Evolutionary conservation across 345 rosid genomes (phyloP).

Genomic region (Corchorus capsularis): DNA sequence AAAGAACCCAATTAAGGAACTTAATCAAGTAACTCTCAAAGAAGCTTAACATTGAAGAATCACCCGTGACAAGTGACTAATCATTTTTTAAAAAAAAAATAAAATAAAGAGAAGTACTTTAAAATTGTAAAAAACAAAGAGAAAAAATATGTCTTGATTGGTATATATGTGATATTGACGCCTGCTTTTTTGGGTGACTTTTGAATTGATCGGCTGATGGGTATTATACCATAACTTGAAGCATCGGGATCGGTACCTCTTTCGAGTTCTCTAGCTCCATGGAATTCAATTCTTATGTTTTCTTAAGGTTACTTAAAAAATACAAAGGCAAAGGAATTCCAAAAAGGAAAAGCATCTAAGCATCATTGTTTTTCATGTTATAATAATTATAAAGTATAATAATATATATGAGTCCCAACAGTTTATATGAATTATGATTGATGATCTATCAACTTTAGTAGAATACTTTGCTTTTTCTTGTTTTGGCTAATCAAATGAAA

Average conservation of each 20-base stretch:
- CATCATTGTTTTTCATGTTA: conserved; percentile 36
- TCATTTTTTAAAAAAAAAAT: conserved; percentile 30
- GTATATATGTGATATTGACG: conserved; percentile 22
- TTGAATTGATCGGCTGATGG: conserved; percentile 38
- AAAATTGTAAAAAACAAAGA: conserved; percentile 13
- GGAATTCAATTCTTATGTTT: conserved; percentile 27
- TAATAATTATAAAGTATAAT: conserved; percentile 17
- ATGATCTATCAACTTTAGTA: background rate
- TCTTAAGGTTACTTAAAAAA: conserved; percentile 6
- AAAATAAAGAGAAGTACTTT: background rate
- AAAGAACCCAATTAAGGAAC: conserved; percentile 17
- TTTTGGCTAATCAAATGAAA: conserved; percentile 45
- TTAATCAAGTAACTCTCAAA: conserved; percentile 24
- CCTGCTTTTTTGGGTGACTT: conserved; percentile 26
- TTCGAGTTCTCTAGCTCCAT: conserved; percentile 8
- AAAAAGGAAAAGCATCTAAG: conserved; percentile 43
- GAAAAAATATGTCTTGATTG: conserved; percentile 17
- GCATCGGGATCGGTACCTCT: conserved; percentile 27
- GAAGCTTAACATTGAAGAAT: conserved; percentile 47
- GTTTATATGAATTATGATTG: background rate
- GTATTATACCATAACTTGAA: conserved; percentile 32
- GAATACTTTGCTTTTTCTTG: conserved; percentile 31
- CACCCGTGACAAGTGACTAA: conserved; percentile 40
- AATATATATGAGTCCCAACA: conserved; percentile 10
- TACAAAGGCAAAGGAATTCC: conserved; percentile 31